Conservation (phyloP, 2,329 filamentous ascomycete species). For the Zasmidium citrigriseum region DNA sequence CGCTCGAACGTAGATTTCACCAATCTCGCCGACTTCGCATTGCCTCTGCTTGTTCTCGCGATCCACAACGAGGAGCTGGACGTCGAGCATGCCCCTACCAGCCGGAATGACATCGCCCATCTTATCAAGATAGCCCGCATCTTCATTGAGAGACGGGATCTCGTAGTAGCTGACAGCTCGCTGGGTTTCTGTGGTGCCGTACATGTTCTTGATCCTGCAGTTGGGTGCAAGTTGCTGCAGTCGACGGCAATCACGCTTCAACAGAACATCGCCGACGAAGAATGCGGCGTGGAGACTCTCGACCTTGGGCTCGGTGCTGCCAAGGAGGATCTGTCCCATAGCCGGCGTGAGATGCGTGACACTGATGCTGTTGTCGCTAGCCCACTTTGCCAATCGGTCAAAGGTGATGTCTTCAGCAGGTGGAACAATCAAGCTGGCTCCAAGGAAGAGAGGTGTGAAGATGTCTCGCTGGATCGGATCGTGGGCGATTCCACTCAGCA, state of each 20-base stretch:
- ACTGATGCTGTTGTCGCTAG: constrained; percentile 70
- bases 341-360: constrained; percentile 91
- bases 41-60: constrained; percentile 66
- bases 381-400: constrained; percentile 86
- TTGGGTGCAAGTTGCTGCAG: constrained; percentile 77
- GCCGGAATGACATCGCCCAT: constrained; percentile 78
- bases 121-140: constrained; percentile 64
- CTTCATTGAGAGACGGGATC: constrained; percentile 65
- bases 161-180: constrained; percentile 81
- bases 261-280: constrained; percentile 89
- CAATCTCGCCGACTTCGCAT: constrained; percentile 78
- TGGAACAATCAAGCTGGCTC: constrained; percentile 76
- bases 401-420: constrained; percentile 82
- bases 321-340: constrained; percentile 94
- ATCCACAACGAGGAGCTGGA: constrained; percentile 83
- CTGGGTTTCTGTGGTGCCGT: constrained; percentile 84
- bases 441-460: constrained; percentile 86
- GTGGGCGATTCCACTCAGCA: constrained; percentile 83
- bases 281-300: constrained; percentile 71
- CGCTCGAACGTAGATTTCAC: constrained; percentile 81
- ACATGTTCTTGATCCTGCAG: constrained; percentile 79
- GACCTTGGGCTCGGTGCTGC: constrained; percentile 69
- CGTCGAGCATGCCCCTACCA: constrained; percentile 82
- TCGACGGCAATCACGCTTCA: constrained; percentile 75
- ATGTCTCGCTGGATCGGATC: constrained; percentile 70